Percentiles rank a stretch among this genome's conserved stretches.
Evolutionary conservation across 371 early-diverging fungal species (phyloP).

Genomic region (Neoconidiobolus thromboides): DNA sequence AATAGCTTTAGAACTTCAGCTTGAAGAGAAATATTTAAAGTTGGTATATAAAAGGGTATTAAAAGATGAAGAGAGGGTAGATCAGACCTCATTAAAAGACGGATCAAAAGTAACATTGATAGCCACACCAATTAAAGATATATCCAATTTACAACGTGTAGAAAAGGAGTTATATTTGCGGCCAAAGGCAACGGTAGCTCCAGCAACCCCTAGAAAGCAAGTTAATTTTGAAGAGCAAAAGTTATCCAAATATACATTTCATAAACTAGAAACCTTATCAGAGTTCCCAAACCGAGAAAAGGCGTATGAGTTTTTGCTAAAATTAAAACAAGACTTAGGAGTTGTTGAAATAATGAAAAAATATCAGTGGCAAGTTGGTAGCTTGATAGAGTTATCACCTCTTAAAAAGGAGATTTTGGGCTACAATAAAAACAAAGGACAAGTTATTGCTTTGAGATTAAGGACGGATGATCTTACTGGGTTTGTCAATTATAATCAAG

Average conservation of each 20-base stretch:
- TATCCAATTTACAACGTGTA: not conserved
- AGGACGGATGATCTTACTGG: conserved; percentile 75
- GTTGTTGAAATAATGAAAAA: conserved; percentile 53
- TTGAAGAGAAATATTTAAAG: not conserved
- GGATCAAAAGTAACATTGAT: not conserved
- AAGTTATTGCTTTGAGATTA: conserved; percentile 62
- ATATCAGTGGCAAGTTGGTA: conserved; percentile 55
- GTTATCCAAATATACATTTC: conserved; percentile 37
- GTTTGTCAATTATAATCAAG: conserved; percentile 52
- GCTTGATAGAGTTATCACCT: conserved; percentile 63
- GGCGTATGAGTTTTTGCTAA: conserved; percentile 43
- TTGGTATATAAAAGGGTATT: not conserved
- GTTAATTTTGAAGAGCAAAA: not conserved
- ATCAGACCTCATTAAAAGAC: not conserved
- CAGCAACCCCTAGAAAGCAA: not conserved
- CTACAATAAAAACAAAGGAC: conserved; percentile 68
- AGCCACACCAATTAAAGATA: not conserved
- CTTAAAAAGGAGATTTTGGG: conserved; percentile 59
- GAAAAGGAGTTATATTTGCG: not conserved
- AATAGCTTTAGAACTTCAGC: too few species aligned
- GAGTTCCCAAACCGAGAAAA: conserved; percentile 32
- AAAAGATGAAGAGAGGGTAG: not conserved
- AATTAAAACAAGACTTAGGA: conserved; percentile 46
- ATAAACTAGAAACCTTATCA: conserved; percentile 33
- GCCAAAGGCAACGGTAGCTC: not conserved